phyloP scores from a whole-genome alignment of 1,284 basidiomycete genomes.

The Leucoagaricus sp. region DNA sequence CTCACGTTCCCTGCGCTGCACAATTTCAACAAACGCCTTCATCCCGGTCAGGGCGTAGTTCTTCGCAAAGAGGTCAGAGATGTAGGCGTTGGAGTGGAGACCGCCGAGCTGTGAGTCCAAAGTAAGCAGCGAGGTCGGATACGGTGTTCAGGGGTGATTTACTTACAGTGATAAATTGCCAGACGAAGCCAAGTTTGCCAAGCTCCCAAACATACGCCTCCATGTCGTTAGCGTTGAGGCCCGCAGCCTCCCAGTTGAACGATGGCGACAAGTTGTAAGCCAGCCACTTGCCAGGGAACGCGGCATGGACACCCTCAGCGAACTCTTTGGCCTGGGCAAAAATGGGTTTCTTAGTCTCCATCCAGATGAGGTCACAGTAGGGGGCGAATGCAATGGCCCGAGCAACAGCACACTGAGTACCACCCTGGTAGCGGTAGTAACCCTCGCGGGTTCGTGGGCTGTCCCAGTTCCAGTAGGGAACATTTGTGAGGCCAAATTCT shows the following conservation, averaged over 20 bases:
- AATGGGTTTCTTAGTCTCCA: constrained; percentile 99
- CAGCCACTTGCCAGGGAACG: constrained; percentile 86
- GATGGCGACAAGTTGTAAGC: constrained; percentile 93
- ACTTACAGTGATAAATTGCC: constrained; percentile 97
- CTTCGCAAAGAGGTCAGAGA: constrained; percentile 90
- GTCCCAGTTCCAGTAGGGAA: constrained; percentile 93
- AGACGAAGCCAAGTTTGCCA: constrained; percentile 90
- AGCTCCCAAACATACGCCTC: constrained; percentile 91
- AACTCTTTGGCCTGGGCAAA: constrained; percentile 93
- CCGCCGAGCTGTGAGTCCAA: constrained; percentile 74
- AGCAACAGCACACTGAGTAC: constrained; percentile 92
- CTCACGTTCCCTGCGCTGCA: constrained; percentile 87
- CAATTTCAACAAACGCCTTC: constrained; percentile 87
- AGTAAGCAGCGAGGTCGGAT: neutral
- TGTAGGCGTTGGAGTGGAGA: constrained; percentile 96
- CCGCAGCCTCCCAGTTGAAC: constrained; percentile 94
- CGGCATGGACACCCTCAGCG: constrained; percentile 83
- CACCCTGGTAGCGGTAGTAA: constrained; percentile 96
- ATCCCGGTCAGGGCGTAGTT: constrained; percentile 90
- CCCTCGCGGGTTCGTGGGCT: constrained; percentile 93
- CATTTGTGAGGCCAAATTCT: constrained; percentile 74
- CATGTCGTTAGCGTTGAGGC: constrained; percentile 86
- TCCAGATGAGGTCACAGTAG: constrained; percentile 92
- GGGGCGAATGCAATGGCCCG: constrained; percentile 93
- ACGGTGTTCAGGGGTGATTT: too few relatives aligned